phyloP scores from a whole-genome alignment of 441 rosid genomes.

The Oxalis stricta region DNA sequence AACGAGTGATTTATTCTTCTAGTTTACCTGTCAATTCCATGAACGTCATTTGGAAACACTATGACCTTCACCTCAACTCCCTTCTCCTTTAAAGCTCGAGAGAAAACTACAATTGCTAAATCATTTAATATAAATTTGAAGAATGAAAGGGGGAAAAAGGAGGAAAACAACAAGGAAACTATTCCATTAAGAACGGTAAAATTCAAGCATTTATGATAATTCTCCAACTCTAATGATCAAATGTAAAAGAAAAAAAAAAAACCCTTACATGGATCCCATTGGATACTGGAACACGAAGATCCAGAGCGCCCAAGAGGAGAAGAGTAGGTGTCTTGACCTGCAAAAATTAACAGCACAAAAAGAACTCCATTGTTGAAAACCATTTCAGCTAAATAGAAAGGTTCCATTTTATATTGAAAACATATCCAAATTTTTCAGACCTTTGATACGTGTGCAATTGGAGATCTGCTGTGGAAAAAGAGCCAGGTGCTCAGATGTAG shows the following conservation, averaged over 20 bases:
- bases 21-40: conserved; percentile 61
- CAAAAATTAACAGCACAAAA: conserved; percentile 6
- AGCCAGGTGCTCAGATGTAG: conserved; percentile 49
- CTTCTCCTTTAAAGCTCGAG: conserved; percentile 67
- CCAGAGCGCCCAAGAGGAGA: conserved; percentile 68
- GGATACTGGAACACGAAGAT: conserved; percentile 84
- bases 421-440: conserved; percentile 16
- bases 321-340: conserved; percentile 90
- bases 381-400: no score
- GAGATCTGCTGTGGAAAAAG: conserved; percentile 62
- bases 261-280: conserved; percentile 69
- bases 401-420: not conserved
- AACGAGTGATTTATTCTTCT: no score
- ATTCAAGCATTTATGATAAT: no score
- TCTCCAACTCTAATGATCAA: not conserved
- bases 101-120: conserved; percentile 48
- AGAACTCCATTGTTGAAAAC: not conserved
- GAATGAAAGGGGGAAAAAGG: no score
- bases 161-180: no score
- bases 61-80: conserved; percentile 72
- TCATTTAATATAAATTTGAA: no score
- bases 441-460: conserved; percentile 76
- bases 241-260: not conserved
- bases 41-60: conserved; percentile 60
- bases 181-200: no score